phyloP scores from a whole-genome alignment of 1,284 basidiomycete species.

The Leccinum fuscescens region DNA sequence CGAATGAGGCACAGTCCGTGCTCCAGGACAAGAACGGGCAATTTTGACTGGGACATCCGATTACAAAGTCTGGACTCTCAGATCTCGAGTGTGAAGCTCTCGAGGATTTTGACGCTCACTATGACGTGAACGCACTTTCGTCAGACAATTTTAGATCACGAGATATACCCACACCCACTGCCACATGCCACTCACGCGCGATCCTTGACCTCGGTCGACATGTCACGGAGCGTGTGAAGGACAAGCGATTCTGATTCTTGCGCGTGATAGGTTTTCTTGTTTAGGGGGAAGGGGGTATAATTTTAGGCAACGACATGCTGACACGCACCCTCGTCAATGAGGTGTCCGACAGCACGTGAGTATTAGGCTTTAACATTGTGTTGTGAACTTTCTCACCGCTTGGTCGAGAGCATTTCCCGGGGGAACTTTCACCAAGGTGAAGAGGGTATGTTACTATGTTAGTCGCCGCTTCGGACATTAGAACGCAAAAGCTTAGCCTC shows the following conservation, averaged over 20 bases:
- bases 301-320: conserved; percentile 1
- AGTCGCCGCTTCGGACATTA: background rate
- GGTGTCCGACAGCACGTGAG: conserved; percentile 6
- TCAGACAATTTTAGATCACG: conserved; percentile 2
- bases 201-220: background rate
- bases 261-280: conserved; percentile 2
- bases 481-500: conserved; percentile 1
- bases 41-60: background rate
- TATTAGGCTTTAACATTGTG: conserved; percentile 23
- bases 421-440: background rate
- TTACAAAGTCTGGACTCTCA: conserved; percentile 3
- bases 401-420: conserved; percentile 11
- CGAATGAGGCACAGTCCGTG: conserved; percentile 1
- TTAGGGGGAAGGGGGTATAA: background rate
- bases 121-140: conserved; percentile 23
- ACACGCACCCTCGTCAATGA: conserved; percentile 3
- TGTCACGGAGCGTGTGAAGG: conserved; percentile 6
- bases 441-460: background rate
- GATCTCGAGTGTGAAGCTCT: background rate
- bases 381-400: conserved; percentile 20
- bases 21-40: background rate
- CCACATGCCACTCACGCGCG: conserved; percentile 5
- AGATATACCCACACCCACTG: conserved; percentile 5
- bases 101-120: background rate
- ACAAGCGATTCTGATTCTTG: background rate